Evolutionary conservation across 2,329 filamentous ascomycete genomes (phyloP).

Genomic region (Exutisphaerella laricina): DNA sequence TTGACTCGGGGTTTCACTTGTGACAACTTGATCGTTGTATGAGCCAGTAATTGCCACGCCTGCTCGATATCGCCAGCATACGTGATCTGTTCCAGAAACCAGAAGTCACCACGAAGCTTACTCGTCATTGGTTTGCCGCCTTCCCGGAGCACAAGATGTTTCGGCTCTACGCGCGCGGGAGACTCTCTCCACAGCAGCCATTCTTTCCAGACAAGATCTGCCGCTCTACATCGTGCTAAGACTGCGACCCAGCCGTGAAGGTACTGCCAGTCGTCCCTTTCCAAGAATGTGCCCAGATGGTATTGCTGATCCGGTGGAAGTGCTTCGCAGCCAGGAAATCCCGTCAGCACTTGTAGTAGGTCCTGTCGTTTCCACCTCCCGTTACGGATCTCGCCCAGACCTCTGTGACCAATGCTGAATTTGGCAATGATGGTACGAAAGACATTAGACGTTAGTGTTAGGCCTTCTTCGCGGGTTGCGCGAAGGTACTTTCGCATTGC

Average conservation of each 20-base stretch:
- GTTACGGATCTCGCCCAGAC: conserved; percentile 36
- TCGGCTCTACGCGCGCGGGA: conserved; percentile 18
- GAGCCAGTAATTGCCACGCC: conserved; percentile 30
- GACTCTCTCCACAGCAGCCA: conserved; percentile 31
- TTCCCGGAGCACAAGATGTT: conserved; percentile 11
- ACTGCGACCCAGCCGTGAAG: conserved; percentile 34
- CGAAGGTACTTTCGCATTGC: conserved; percentile 32
- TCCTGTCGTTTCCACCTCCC: conserved; percentile 33
- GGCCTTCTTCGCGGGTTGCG: conserved; percentile 15
- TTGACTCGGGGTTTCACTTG: conserved; percentile 20
- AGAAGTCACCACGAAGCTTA: conserved; percentile 30
- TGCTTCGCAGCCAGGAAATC: conserved; percentile 28
- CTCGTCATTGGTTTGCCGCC: conserved; percentile 17
- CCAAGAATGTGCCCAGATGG: conserved; percentile 31
- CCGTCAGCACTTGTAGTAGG: conserved; percentile 33
- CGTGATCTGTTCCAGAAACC: conserved; percentile 34
- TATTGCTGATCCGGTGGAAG: conserved; percentile 28
- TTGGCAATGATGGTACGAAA: conserved; percentile 35
- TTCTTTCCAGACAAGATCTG: conserved; percentile 30
- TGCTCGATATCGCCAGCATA: conserved; percentile 25
- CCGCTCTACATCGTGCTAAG: conserved; percentile 29
- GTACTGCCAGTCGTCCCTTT: conserved; percentile 30
- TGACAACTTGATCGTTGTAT: conserved; percentile 22
- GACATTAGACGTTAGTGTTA: conserved; percentile 23
- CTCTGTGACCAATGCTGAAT: conserved; percentile 33